These are phyloP conservation scores for Albugo candida DNA, from an alignment of 352 stramenopile genomes.

Conservation along the genomic window DNA sequence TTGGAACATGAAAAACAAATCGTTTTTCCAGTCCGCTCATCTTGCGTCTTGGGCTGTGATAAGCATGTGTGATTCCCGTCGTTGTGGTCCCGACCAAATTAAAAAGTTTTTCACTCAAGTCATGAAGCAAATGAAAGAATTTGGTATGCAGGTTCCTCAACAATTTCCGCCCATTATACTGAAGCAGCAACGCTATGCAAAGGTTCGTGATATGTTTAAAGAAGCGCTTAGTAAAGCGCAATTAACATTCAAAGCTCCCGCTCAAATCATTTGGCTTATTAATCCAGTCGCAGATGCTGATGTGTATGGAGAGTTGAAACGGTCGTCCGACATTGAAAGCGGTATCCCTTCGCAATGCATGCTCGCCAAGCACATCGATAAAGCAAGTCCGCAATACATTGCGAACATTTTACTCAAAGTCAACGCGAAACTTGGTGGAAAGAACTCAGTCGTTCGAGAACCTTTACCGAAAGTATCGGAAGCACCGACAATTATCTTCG, in stretches of 20 bases:
- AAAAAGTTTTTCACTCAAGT: constrained; percentile 4
- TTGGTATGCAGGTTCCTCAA: background rate
- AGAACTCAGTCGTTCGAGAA: constrained; percentile 36
- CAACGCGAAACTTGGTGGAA: constrained; percentile 54
- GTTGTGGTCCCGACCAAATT: constrained; percentile 5
- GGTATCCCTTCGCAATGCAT: constrained; percentile 58
- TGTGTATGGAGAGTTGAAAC: constrained; percentile 52
- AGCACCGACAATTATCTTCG: constrained; percentile 54
- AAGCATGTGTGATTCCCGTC: constrained; percentile 25
- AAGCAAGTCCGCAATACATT: constrained; percentile 29
- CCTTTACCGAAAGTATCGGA: constrained; percentile 21
- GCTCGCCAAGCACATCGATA: constrained; percentile 21
- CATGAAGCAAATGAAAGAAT: background rate
- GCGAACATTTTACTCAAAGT: constrained; percentile 54
- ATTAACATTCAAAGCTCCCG: background rate
- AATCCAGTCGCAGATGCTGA: constrained; percentile 21
- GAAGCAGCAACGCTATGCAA: background rate
- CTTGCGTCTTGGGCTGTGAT: constrained; percentile 29
- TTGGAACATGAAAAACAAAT: constrained; percentile 54
- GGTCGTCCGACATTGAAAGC: constrained; percentile 39
- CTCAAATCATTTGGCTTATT: constrained; percentile 38
- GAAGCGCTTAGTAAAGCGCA: background rate
- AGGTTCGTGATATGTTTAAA: background rate
- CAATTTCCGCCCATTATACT: background rate
- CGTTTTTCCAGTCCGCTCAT: constrained; percentile 19